Evolutionary conservation across 164 flowering plant genomes (phyloP).

Genomic region (Stephania yunnanensis): DNA sequence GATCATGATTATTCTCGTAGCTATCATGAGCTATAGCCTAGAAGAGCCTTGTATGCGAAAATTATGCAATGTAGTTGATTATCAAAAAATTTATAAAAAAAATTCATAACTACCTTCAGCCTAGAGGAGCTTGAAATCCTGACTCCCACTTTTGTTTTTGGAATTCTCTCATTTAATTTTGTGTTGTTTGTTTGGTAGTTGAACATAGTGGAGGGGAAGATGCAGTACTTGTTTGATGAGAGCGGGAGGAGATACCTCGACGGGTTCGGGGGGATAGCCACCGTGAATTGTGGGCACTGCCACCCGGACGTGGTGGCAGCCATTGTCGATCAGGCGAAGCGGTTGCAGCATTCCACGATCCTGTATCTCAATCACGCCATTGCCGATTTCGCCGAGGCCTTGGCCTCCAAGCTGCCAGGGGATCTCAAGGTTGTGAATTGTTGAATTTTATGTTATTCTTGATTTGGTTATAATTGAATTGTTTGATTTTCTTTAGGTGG

Average conservation of each 20-base stretch:
- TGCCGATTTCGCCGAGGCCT: constrained; percentile 87
- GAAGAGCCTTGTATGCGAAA: too few species aligned
- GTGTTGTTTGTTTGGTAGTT: constrained; percentile 31
- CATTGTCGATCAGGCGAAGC: constrained; percentile 51
- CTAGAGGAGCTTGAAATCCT: not conserved
- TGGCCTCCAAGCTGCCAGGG: constrained; percentile 81
- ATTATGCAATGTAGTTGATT: too few species aligned
- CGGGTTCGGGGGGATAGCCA: constrained; percentile 91
- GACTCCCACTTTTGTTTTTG: too few species aligned
- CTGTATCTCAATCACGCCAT: constrained; percentile 74
- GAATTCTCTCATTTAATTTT: not conserved
- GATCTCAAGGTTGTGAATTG: constrained; percentile 62
- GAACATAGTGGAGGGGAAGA: constrained; percentile 84
- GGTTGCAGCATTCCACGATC: constrained; percentile 80
- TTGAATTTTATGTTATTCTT: not conserved
- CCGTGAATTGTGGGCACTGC: constrained; percentile 89
- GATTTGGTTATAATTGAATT: not conserved
- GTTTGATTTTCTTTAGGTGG: constrained; percentile 44
- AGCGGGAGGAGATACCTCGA: constrained; percentile 79
- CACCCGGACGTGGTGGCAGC: constrained; percentile 85
- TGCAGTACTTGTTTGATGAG: constrained; percentile 90
- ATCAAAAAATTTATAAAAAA: too few species aligned
- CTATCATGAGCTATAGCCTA: too few species aligned
- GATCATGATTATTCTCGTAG: too few species aligned
- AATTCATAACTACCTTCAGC: too few species aligned